Evolutionary conservation across 495 filamentous ascomycete genomes (phyloP), one percentile per base, ranked within the genome.

Genomic region (Talaromyces thailandensis): DNA sequence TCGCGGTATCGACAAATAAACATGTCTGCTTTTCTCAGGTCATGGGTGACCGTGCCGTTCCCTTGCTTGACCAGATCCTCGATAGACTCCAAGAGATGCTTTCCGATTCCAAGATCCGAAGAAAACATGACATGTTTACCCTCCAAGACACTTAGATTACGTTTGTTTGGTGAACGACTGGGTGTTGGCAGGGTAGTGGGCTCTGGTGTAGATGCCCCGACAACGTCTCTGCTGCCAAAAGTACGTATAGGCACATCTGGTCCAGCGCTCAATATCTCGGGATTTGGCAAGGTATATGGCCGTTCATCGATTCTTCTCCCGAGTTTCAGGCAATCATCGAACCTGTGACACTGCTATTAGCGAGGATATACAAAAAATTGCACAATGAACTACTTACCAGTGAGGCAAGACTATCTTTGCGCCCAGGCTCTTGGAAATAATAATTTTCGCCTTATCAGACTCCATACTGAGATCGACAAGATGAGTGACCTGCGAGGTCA

Each of bases 301-400:
- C 78, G 73, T 67, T 98, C 94, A 66, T 90, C 85, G 62, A 99
- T 96, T 55, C 88, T 83, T 67, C 87, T 88, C 40, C 92, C 91
- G 51, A 99, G 84, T 72, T 89, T 92, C 35, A 99, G 82, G 71
- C 94, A 99, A 69, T 96, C 93, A 65, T 98, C 94, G 68, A 99
- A 96, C 90, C 90, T 93, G 48, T 16, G 11, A n/a, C 21, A 48
- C 43, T 18, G 21, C n/a, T 16, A 53, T 23, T 52, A 28, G 25
- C 5, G 51, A 23, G 45, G 18, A 7, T 61, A 2, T 43, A 23
- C 24, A 25, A 6, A 64, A 25, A 18, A 21, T 53, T 11, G 14
- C 8, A 25, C 24, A n/a, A 53, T 53, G 18, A 12, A 40, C n/a
- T 14, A 28, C 61, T 35, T 79, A 92, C 94, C 95, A 98, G 70